Percentiles rank a stretch among this genome's conserved stretches.
Conservation (phyloP, 768 basidiomycete genomes). For the Austroboletus eburneus region DNA sequence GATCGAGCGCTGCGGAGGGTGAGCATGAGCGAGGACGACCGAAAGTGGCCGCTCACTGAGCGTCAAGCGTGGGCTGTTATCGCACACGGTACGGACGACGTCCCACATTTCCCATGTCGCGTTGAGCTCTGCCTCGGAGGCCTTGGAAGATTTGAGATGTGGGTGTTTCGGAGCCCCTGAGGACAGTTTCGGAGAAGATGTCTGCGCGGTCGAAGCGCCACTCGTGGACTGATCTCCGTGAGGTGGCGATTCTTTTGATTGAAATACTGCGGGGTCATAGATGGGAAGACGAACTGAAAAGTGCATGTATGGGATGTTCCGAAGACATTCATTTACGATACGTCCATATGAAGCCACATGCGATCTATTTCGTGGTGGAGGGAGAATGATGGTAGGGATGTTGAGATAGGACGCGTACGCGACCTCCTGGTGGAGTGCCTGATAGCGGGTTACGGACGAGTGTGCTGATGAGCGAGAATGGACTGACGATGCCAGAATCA, state of each 20-base stretch:
- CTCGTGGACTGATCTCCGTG: slow-evolving; percentile 27
- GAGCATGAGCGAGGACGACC: slow-evolving; percentile 8
- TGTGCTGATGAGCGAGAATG: neutral
- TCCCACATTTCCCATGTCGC: slow-evolving; percentile 99
- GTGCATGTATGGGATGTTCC: slow-evolving; percentile 64
- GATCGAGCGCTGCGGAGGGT: slow-evolving; percentile 72
- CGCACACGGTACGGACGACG: slow-evolving; percentile 83
- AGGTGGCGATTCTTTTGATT: slow-evolving; percentile 31
- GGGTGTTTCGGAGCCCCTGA: slow-evolving; percentile 18
- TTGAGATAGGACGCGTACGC: slow-evolving; percentile 92
- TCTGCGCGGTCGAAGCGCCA: slow-evolving; percentile 21
- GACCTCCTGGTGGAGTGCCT: slow-evolving; percentile 93
- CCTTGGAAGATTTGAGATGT: slow-evolving; percentile 27
- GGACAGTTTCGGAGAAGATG: slow-evolving; percentile 16
- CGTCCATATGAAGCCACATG: slow-evolving; percentile 92
- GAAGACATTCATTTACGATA: slow-evolving; percentile 75
- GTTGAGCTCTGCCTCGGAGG: slow-evolving; percentile 57
- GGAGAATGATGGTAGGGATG: slow-evolving; percentile 79
- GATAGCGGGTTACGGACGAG: slow-evolving; percentile 6
- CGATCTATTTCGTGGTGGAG: slow-evolving; percentile 78
- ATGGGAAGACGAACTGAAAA: slow-evolving; percentile 82
- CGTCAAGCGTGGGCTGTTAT: slow-evolving; percentile 70
- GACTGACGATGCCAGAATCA: slow-evolving; percentile 88
- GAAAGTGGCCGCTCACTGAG: slow-evolving; percentile 60
- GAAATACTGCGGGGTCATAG: slow-evolving; percentile 66